Conservation (phyloP, 345 rosid species). For the Raphanus sativus region DNA sequence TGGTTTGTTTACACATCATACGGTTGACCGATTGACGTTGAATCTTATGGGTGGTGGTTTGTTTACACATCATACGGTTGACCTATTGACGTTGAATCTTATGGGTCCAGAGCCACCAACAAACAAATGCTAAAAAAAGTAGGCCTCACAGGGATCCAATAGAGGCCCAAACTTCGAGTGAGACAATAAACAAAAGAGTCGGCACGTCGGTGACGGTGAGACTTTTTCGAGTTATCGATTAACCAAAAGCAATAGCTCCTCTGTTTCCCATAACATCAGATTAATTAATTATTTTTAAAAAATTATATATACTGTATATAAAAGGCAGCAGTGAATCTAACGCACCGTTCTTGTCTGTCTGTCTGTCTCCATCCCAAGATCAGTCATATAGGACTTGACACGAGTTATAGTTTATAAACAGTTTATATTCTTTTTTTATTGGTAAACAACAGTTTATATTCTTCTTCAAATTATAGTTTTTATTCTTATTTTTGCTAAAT, state of each 20-base stretch:
- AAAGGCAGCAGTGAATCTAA: background rate
- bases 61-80: too few species aligned
- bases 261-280: slow-evolving; percentile 8
- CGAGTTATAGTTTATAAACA: too few species aligned
- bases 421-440: too few species aligned
- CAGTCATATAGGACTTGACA: background rate
- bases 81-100: background rate
- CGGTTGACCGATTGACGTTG: too few species aligned
- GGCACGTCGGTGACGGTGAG: slow-evolving; percentile 38
- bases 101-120: background rate
- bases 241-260: slow-evolving; percentile 16
- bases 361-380: background rate
- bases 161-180: slow-evolving; percentile 7
- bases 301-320: too few species aligned
- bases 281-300: background rate
- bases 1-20: too few species aligned
- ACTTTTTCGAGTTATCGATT: slow-evolving; percentile 17
- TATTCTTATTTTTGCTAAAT: too few species aligned
- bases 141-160: background rate
- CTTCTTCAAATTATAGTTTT: background rate
- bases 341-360: background rate
- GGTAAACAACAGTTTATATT: too few species aligned
- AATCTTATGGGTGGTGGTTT: too few species aligned
- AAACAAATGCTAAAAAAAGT: background rate
- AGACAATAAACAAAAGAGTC: slow-evolving; percentile 18